Evolutionary conservation across 805 yeast genomes (phyloP).

Genomic region (Yarrowia hollandica): DNA sequence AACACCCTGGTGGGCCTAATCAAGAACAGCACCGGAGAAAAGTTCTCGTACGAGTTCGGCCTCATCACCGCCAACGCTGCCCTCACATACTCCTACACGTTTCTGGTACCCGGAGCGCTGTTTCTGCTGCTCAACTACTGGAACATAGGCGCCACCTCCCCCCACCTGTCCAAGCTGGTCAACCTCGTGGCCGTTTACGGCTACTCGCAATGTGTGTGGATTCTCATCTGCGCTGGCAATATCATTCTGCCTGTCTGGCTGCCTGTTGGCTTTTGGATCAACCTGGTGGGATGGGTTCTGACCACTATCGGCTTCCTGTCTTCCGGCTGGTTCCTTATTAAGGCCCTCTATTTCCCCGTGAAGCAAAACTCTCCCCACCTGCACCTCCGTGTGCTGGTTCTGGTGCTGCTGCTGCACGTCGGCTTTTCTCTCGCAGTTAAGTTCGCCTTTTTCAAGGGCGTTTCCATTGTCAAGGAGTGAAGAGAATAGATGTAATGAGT

Average conservation of each 20-base stretch:
- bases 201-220: constrained; percentile 79
- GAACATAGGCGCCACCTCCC: constrained; percentile 51
- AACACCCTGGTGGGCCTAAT: constrained; percentile 67
- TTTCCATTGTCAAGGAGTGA: constrained; percentile 30
- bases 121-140: constrained; percentile 56
- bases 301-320: constrained; percentile 60
- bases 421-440: constrained; percentile 65
- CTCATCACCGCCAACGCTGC: constrained; percentile 67
- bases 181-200: constrained; percentile 77
- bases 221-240: constrained; percentile 70
- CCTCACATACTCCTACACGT: constrained; percentile 73
- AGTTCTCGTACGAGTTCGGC: constrained; percentile 60
- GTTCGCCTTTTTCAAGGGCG: constrained; percentile 58
- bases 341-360: constrained; percentile 24
- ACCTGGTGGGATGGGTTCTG: constrained; percentile 60
- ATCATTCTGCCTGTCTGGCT: constrained; percentile 53
- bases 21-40: constrained; percentile 48
- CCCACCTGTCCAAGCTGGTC: constrained; percentile 47
- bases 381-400: constrained; percentile 42
- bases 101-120: constrained; percentile 59
- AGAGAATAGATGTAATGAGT: no score
- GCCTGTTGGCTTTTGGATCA: constrained; percentile 42
- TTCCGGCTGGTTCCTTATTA: constrained; percentile 53
- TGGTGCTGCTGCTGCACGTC: constrained; percentile 51
- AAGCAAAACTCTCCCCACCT: constrained; percentile 23